phyloP scores from a whole-genome alignment of 2,329 filamentous ascomycete species.

The Arthrobotrys pseudoclavata region DNA sequence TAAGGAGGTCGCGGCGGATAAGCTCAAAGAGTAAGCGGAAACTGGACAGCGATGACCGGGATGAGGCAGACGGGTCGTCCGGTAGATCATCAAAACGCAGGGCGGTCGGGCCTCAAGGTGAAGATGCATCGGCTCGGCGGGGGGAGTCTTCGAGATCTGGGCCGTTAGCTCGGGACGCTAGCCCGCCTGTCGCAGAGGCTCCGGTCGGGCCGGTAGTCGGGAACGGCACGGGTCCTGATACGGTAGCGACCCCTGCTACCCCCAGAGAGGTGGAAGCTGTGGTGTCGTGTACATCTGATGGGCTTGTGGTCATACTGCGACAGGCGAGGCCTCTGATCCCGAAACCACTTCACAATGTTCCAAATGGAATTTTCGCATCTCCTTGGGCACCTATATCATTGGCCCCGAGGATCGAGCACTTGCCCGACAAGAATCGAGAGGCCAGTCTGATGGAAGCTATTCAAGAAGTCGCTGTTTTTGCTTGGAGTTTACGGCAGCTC shows the following conservation, averaged over 20 bases:
- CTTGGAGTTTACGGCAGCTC: constrained; percentile 75
- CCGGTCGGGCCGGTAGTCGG: not conserved
- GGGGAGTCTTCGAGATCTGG: constrained; percentile 63
- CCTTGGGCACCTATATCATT: constrained; percentile 76
- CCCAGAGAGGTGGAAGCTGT: constrained; percentile 83
- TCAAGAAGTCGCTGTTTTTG: constrained; percentile 87
- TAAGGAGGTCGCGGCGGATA: constrained; percentile 69
- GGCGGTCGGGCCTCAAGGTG: constrained; percentile 51
- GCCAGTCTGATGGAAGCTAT: constrained; percentile 83
- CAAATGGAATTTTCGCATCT: constrained; percentile 80
- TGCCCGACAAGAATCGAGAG: constrained; percentile 71
- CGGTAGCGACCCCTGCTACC: constrained; percentile 39
- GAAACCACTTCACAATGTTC: constrained; percentile 70
- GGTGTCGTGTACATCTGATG: constrained; percentile 91
- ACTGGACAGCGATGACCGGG: constrained; percentile 69
- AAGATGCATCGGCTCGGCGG: constrained; percentile 63
- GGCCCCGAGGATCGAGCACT: constrained; percentile 67
- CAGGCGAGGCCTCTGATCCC: constrained; percentile 80
- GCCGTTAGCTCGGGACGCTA: constrained; percentile 10
- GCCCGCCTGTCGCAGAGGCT: constrained; percentile 13
- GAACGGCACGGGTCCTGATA: constrained; percentile 68
- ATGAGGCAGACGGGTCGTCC: constrained; percentile 64
- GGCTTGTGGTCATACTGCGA: constrained; percentile 83
- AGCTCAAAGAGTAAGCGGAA: constrained; percentile 66
- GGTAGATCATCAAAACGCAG: constrained; percentile 68